phyloP scores from a whole-genome alignment of 1,284 basidiomycete species.

The Anthracocystis panici-leucophaei region DNA sequence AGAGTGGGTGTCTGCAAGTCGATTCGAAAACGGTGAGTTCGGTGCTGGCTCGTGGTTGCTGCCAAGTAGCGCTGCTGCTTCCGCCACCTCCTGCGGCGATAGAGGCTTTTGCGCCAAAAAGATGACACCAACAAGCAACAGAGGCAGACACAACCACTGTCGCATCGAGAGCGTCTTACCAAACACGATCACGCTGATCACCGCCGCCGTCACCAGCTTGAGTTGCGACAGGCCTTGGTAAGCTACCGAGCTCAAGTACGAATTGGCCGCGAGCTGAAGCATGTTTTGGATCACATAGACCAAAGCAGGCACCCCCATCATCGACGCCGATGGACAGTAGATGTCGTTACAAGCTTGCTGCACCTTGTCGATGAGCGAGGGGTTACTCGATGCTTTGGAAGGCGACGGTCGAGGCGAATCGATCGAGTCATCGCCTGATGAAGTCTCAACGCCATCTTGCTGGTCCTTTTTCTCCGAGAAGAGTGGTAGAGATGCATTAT shows the following conservation, averaged over 20 bases:
- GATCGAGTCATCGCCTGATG: neutral
- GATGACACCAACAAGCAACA: constrained; percentile 27
- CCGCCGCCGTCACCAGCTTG: constrained; percentile 42
- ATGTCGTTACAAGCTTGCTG: constrained; percentile 14
- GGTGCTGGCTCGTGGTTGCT: neutral
- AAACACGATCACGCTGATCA: constrained; percentile 36
- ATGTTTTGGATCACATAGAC: constrained; percentile 46
- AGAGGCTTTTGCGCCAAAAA: constrained; percentile 21
- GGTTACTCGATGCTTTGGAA: neutral
- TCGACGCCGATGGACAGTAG: constrained; percentile 34
- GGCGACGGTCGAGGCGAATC: neutral
- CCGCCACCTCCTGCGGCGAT: neutral
- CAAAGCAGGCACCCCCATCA: constrained; percentile 42
- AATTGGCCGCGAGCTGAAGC: constrained; percentile 39
- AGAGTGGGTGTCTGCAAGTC: neutral
- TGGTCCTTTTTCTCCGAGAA: constrained; percentile 25
- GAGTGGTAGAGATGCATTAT: constrained; percentile 18
- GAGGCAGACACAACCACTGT: constrained; percentile 37
- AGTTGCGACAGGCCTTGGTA: constrained; percentile 46
- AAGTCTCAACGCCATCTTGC: neutral
- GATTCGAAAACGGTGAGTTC: constrained; percentile 27
- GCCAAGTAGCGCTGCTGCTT: constrained; percentile 11
- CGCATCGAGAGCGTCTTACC: constrained; percentile 22
- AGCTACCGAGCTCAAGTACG: constrained; percentile 37
- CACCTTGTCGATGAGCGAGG: neutral